Base-by-base conservation (phyloP, 345 rosid genomes). In the Cochlearia excelsa region DNA sequence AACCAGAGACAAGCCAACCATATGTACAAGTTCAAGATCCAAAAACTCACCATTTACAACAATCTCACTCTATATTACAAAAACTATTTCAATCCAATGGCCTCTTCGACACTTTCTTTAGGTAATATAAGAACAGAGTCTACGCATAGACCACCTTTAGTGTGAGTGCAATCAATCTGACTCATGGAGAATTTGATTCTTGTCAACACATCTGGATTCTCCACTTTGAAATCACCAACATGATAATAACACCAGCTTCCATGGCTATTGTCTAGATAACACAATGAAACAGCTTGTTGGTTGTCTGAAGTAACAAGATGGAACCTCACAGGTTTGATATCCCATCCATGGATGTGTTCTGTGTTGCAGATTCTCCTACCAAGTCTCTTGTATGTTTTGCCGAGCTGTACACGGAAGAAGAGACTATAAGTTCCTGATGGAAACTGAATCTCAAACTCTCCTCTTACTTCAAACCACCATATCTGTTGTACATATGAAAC, bases 381-480 rank as follows among this genome's bases (percentile, higher is more conserved):
- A 0, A 78, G 80, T 54, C 85, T 84, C 74, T 78, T 91, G 0
- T 74, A 70, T 3, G 88, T 68, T 51, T 69, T 77, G 1, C 98
- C 98, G 3, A 91, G 76, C 62, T 81, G 84, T 38, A 91, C 71
- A 52, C 96, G 78, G 80, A 91, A 91, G 82, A 74, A 91, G 40
- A 91, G 65, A 68, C 92, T 80, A 34, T 91, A 88, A 4, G 79
- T 84, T 42, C 96, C 96, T 1, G 55, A 41, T 2, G 95, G 93
- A 60, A 88, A 84, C 34, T 84, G 87, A 59, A 91, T 86, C 68
- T 84, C 85, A n/a, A 88, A 48, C 62, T 84, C 83, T 30, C 98
- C 98, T 43, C 78, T 88, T 39, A 84, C 93, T 69, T 91, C 95
- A 33, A 88, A 84, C 98, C 98, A 88, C 98, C 98, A 91, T 35